Evolutionary conservation across 768 basidiomycete genomes (phyloP).

Genomic region (Lactifluus volemus): DNA sequence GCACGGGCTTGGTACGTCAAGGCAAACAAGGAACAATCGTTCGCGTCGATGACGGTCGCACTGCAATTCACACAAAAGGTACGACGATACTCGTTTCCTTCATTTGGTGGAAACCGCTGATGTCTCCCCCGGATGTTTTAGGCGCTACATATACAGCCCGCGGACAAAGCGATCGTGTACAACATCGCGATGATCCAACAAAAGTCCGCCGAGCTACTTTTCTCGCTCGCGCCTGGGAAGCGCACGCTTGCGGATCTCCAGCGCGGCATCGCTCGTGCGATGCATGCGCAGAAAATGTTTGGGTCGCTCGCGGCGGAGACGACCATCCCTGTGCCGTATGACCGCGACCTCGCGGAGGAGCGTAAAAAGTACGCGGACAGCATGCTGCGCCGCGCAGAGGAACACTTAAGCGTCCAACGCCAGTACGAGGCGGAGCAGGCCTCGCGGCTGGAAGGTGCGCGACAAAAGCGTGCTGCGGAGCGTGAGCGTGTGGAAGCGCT

Average conservation of each 20-base stretch:
- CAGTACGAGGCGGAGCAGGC: constrained; percentile 63
- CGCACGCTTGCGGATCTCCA: constrained; percentile 76
- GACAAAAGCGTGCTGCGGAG: constrained; percentile 74
- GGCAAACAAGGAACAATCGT: constrained; percentile 83
- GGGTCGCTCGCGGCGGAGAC: constrained; percentile 71
- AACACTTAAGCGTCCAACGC: constrained; percentile 65
- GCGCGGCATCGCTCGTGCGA: constrained; percentile 68
- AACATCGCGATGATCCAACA: constrained; percentile 99
- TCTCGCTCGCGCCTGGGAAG: constrained; percentile 62
- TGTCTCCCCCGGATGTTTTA: constrained; percentile 29
- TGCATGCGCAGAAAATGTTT: constrained; percentile 82
- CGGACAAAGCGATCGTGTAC: constrained; percentile 85
- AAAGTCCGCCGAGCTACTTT: constrained; percentile 86
- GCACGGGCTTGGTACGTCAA: constrained; percentile 93
- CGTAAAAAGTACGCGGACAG: constrained; percentile 84
- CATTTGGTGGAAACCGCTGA: constrained; percentile 28
- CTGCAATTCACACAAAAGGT: constrained; percentile 78
- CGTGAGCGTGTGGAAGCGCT: constrained; percentile 51
- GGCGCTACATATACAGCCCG: constrained; percentile 79
- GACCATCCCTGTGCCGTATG: constrained; percentile 68
- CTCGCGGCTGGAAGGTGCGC: constrained; percentile 67
- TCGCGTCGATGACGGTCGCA: constrained; percentile 73
- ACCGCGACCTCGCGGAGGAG: constrained; percentile 78
- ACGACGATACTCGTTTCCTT: constrained; percentile 21
- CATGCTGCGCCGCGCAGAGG: constrained; percentile 73